A percentile compares a stretch with the other conserved stretches of the same genome.
Conservation (phyloP, 2,329 filamentous ascomycete species). For the Aspergillus sp. region DNA sequence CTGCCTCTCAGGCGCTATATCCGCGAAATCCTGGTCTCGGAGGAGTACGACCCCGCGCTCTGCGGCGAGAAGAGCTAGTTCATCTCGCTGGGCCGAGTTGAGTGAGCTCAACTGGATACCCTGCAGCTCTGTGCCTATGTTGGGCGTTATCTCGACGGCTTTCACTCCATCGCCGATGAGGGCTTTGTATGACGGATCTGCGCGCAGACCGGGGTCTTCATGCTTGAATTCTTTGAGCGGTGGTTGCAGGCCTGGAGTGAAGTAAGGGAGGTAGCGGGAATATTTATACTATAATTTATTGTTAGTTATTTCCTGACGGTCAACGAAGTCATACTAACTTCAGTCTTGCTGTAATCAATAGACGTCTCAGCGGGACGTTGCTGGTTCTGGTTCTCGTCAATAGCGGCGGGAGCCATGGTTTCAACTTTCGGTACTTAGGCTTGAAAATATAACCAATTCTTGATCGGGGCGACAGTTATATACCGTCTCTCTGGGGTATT, state of each 20-base stretch:
- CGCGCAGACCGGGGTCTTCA: neutral
- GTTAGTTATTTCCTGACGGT: neutral
- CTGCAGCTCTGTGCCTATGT: neutral
- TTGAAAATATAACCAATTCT: fast-evolving
- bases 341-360: neutral
- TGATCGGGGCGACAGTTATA: neutral
- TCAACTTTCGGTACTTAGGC: neutral
- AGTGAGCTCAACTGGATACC: neutral
- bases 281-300: neutral
- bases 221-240: neutral
- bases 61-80: neutral
- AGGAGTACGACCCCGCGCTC: neutral
- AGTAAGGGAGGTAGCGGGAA: neutral
- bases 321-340: neutral
- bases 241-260: neutral
- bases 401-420: neutral
- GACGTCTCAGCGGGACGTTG: neutral
- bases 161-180: neutral
- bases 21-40: slow-evolving; percentile 1
- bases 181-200: neutral
- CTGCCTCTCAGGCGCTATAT: neutral
- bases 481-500: neutral
- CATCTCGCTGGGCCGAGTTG: neutral
- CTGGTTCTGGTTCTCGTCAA: neutral
- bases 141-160: neutral